Base-by-base conservation (phyloP, 2,329 filamentous ascomycete genomes). In the Graphiopsis chlorocephala region DNA sequence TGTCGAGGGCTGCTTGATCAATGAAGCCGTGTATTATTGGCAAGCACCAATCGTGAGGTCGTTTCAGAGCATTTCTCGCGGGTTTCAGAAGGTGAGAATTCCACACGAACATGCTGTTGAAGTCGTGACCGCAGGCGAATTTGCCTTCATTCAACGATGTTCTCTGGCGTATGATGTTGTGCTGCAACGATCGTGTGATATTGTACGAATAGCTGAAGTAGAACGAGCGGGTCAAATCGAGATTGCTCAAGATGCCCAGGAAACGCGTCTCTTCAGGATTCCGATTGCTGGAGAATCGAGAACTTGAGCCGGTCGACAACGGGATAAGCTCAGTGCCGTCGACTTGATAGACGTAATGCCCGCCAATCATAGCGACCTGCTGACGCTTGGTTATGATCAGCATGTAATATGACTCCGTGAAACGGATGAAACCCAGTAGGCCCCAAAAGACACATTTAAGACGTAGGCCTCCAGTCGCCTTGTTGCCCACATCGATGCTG, bases 201-300 rank as follows among this genome's bases (percentile, higher is more conserved):
- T 99, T 92, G 79, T 99, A 99, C 0, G 94, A 96, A 76, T 97
- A 97, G 80, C 94, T 97, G 81, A 97, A 99, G 78, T 99, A 99
- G 77, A 99, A 99, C 0, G 91, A 96, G 64, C 90, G 86, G 0
- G 90, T 93, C 66, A 99, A 80, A 76, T 99, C 95, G 33, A 99
- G 83, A 70, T 96, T 96, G 75, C 91, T 93, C 52, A 99, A 83
- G 61, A 97, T 98, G 28, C 87, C 85, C 35, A 98, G 83, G 73
- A 96, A 98, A 29, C 94, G 88, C 45, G 90, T 88, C 78, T 99
- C 95, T 75, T 98, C 94, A 0, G 91, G 86, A 72, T 96, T 95
- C 61, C 89, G 84, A 68, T 97, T 92, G n/a, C 88, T 83, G 74
- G 90, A 91, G 72, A 88, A 88, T 59, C 89, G 87, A 15, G 85